These are phyloP conservation scores for Oryza longistaminata DNA, from an alignment of 176 grass and related monocot species.

Conservation along the genomic window DNA sequence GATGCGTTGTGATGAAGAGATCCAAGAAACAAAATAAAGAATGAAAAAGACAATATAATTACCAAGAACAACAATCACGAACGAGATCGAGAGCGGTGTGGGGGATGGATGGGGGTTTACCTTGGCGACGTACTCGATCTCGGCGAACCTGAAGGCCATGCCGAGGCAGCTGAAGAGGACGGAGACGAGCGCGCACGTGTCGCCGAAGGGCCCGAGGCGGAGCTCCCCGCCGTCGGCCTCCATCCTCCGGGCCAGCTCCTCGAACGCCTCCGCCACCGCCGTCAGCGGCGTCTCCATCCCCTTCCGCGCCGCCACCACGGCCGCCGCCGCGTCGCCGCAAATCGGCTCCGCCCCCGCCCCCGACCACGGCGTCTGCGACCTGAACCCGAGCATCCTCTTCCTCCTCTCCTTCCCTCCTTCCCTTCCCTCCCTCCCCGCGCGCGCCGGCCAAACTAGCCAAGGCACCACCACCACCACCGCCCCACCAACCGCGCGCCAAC, in stretches of 20 bases:
- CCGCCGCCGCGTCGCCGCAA: constrained; percentile 31
- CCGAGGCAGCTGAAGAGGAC: constrained; percentile 88
- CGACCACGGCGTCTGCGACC: constrained; percentile 50
- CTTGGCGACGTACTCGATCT: constrained; percentile 96
- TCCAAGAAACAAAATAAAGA: not conserved
- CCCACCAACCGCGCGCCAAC: not conserved
- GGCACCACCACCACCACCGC: not conserved
- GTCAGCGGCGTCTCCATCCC: constrained; percentile 60
- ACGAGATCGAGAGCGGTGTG: not conserved
- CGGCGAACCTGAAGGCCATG: constrained; percentile 93
- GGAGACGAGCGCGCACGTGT: constrained; percentile 86
- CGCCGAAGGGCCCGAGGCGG: constrained; percentile 63
- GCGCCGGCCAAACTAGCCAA: constrained; percentile 1
- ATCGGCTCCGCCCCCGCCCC: constrained; percentile 29
- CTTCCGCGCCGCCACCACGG: constrained; percentile 37
- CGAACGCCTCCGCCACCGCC: constrained; percentile 78
- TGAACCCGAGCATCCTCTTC: constrained; percentile 47
- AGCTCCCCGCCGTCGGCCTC: constrained; percentile 56
- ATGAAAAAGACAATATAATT: not conserved
- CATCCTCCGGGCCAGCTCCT: constrained; percentile 61
- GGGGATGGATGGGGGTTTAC: constrained; percentile 30
- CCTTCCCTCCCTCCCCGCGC: not conserved
- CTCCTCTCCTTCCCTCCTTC: not conserved
- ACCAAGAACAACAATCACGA: too few species aligned
- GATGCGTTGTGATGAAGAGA: not conserved